Evolutionary conservation across 768 basidiomycete species (phyloP).

Genomic region (Dendrothele bispora): DNA sequence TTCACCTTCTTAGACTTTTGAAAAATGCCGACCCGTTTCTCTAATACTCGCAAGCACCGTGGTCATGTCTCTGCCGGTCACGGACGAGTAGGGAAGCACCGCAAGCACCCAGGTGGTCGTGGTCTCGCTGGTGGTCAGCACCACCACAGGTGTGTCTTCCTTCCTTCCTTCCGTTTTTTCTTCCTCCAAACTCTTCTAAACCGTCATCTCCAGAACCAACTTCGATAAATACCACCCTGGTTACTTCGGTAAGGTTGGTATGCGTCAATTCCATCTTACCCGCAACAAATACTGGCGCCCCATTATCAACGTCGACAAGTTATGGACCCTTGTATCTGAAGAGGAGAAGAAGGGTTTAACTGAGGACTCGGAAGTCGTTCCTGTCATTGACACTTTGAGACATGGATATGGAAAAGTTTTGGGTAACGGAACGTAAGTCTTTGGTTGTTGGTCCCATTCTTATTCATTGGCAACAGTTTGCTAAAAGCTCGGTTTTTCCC

Average conservation of each 20-base stretch:
- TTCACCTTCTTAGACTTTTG: constrained; percentile 15
- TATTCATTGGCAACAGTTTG: neutral
- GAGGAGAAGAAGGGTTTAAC: constrained; percentile 80
- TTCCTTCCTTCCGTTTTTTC: neutral
- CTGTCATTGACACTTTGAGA: constrained; percentile 86
- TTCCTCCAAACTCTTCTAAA: neutral
- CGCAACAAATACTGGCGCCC: constrained; percentile 91
- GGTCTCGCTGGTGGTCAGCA: constrained; percentile 99
- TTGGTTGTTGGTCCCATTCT: constrained; percentile 5
- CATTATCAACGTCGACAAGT: constrained; percentile 98
- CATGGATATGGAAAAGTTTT: constrained; percentile 92
- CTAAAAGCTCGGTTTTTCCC: neutral
- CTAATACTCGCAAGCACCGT: constrained; percentile 98
- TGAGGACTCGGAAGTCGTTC: constrained; percentile 79
- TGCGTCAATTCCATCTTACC: constrained; percentile 97
- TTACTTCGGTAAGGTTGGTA: constrained; percentile 99
- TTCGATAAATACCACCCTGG: constrained; percentile 99
- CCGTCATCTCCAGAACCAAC: constrained; percentile 67
- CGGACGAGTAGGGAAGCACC: constrained; percentile 99
- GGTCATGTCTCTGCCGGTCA: constrained; percentile 99
- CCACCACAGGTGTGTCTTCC: constrained; percentile 84
- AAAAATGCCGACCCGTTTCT: constrained; percentile 93
- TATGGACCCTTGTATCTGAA: constrained; percentile 87
- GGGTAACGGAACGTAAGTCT: constrained; percentile 86
- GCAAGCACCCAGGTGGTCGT: constrained; percentile 99